These are phyloP conservation scores for Aegilops bicornis DNA, from an alignment of 176 grass and related monocot genomes.

Conservation along the genomic window DNA sequence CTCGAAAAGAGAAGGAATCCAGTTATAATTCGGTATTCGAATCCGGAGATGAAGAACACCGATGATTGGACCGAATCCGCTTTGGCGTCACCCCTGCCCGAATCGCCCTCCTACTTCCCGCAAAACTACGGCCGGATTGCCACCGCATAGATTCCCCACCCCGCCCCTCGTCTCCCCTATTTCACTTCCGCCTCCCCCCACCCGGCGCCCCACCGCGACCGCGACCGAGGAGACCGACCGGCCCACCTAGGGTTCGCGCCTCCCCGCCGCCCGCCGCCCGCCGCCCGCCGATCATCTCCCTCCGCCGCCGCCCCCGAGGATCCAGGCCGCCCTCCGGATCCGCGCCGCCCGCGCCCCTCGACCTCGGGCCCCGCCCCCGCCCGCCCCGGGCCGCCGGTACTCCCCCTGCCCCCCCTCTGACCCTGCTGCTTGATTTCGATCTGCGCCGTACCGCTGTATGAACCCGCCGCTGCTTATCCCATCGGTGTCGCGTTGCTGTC, in stretches of 20 bases:
- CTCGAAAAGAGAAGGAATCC: no score
- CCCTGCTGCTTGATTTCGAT: no score
- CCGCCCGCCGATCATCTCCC: no score
- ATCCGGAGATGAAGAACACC: fast-evolving
- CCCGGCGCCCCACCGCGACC: not conserved
- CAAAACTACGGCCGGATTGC: not conserved
- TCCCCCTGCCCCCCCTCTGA: no score
- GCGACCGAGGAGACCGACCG: not conserved
- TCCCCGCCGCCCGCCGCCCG: not conserved
- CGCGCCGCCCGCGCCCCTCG: no score
- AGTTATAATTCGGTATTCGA: no score
- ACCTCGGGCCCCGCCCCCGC: no score
- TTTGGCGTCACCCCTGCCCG: not conserved
- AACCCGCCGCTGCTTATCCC: no score
- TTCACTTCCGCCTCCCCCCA: not conserved
- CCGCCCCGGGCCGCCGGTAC: not conserved
- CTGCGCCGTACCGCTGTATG: no score
- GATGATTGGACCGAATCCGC: not conserved
- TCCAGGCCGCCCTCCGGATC: no score
- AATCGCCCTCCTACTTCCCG: not conserved
- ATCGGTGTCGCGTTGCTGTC: no score
- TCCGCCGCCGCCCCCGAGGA: no score
- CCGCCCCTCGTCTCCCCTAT: not conserved
- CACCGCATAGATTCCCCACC: not conserved
- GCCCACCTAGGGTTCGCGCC: not conserved